Evolutionary conservation across 2,329 filamentous ascomycete genomes (phyloP).

Genomic region (Blastomyces percursus): DNA sequence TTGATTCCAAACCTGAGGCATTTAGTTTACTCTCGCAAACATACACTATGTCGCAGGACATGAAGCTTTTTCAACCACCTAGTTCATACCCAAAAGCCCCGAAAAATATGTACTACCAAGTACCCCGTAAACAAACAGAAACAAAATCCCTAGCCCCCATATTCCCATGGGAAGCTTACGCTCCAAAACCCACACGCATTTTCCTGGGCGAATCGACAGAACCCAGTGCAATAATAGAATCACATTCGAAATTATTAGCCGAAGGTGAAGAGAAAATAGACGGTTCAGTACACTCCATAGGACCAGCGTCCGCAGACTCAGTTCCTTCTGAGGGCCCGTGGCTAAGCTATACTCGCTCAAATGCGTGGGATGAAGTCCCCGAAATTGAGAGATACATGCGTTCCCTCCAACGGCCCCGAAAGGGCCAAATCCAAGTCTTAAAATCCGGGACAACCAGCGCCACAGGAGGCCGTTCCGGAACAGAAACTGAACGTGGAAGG

Average conservation of each 20-base stretch:
- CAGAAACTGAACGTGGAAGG: constrained; percentile 27
- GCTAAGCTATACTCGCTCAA: constrained; percentile 62
- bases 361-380: constrained; percentile 88
- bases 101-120: constrained; percentile 76
- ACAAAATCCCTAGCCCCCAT: constrained; percentile 54
- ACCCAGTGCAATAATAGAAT: constrained; percentile 3
- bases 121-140: constrained; percentile 51
- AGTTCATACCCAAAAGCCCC: constrained; percentile 70
- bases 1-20: constrained; percentile 69
- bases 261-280: not conserved
- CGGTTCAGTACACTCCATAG: constrained; percentile 9
- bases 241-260: constrained; percentile 2
- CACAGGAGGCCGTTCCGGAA: constrained; percentile 16
- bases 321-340: constrained; percentile 49
- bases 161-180: constrained; percentile 80
- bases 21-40: constrained; percentile 65
- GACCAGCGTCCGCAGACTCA: constrained; percentile 10
- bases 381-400: constrained; percentile 84
- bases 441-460: constrained; percentile 13
- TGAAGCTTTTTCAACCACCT: constrained; percentile 65
- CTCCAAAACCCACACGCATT: constrained; percentile 47
- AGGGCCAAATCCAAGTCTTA: constrained; percentile 37
- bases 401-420: constrained; percentile 55
- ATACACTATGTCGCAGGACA: constrained; percentile 75
- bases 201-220: constrained; percentile 28